Base-by-base conservation (phyloP, 352 stramenopile genomes). In the Globisporangium cederbergense region DNA sequence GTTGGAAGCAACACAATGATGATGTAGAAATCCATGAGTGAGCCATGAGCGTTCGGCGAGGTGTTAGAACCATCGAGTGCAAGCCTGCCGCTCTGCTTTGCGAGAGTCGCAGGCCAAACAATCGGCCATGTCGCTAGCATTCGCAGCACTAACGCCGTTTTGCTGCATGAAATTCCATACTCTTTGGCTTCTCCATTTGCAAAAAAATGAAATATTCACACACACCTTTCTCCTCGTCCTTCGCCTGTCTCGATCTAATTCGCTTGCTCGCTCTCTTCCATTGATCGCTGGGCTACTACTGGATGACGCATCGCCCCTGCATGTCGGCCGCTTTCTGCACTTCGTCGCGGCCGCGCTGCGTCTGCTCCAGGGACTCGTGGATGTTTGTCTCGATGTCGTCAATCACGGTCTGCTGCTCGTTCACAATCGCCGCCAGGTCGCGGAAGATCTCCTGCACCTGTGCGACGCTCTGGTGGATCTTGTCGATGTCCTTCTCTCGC, bases 371-470 rank as follows among this genome's bases (percentile, higher is more conserved):
- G 20, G 86, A 91, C 57, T 90, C 86, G 63, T 96, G 82, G 50
- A 95, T 80, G 71, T 95, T 82, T 2, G 70, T 88, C 66, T 95
- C 86, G 59, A 96, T 93, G 22, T 91, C 81, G 68, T 97, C 87
- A 61, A 96, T 93, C 36, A 78, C 76, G 18, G 74, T 77, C 68
- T 97, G 89, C 67, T 97, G 87, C 56, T 95, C 82, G 38, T 88
- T 73, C 45, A 97, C 89, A 58, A 97, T 93, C 11, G 78, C 79
- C 13, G 89, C 89, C 58, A 97, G 64, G 62, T 97, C 89, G 7
- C 88, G 73, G 72, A 95, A 97, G 69, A 97, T 97, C 73, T 97
- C 89, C 66, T 97, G 88, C 32, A 97, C 89, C 63, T 97, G 86
- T 43, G 86, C 87, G n/a, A 96, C 84, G 60, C 86, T 96, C 66